Evolutionary conservation across 352 stramenopile genomes (phyloP).

Genomic region (Globisporangium middletonii): DNA sequence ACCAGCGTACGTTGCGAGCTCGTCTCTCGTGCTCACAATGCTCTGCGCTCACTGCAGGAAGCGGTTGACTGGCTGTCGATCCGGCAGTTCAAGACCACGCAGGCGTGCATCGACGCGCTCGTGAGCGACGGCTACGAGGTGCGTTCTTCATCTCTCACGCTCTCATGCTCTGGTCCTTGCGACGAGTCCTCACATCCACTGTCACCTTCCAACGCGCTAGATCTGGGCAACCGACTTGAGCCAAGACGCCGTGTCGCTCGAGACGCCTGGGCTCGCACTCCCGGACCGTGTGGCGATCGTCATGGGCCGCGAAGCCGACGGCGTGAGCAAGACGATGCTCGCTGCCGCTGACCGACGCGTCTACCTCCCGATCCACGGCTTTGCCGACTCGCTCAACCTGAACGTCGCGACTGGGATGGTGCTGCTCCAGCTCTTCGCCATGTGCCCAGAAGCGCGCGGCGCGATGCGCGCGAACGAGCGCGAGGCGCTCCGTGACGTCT

Average conservation of each 20-base stretch:
- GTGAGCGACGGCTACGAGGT: constrained; percentile 25
- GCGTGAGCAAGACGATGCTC: constrained; percentile 69
- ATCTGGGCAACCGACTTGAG: too few relatives aligned
- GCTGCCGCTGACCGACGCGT: constrained; percentile 61
- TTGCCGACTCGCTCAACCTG: constrained; percentile 87
- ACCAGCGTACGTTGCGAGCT: too few relatives aligned
- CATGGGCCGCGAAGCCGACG: constrained; percentile 84
- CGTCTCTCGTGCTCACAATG: too few relatives aligned
- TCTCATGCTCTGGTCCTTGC: too few relatives aligned
- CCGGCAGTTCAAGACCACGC: constrained; percentile 60
- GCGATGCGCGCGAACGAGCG: constrained; percentile 21
- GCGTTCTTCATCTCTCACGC: neutral
- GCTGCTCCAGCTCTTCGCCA: constrained; percentile 50
- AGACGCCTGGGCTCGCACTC: constrained; percentile 19
- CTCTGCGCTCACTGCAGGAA: neutral
- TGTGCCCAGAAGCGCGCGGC: constrained; percentile 2
- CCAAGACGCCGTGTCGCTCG: too few relatives aligned
- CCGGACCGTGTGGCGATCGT: constrained; percentile 82
- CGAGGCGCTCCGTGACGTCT: constrained; percentile 19
- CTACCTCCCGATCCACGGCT: constrained; percentile 81
- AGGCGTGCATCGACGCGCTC: constrained; percentile 55
- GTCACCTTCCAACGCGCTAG: too few relatives aligned
- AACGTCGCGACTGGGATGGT: constrained; percentile 81
- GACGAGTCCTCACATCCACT: too few relatives aligned
- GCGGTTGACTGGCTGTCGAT: constrained; percentile 66